Base-by-base conservation (phyloP, 371 early-diverging fungal species). In the Mortierella sp. region DNA sequence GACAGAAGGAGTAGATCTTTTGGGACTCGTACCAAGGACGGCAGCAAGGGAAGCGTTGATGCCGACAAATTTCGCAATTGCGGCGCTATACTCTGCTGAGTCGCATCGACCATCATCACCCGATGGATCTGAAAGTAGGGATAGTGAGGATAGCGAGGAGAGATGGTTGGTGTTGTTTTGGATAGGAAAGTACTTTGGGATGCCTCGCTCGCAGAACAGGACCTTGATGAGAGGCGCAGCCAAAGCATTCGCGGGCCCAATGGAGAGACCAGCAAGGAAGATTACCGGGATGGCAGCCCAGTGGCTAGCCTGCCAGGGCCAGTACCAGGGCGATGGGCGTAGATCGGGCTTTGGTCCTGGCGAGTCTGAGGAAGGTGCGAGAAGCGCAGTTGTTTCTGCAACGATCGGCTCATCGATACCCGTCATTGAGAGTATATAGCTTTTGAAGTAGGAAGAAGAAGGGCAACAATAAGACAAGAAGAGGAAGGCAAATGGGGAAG, bases 151-250 rank as follows among this genome's bases (percentile, higher is more conserved):
- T 30, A 43, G 18, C 11, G 45, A 43, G 11, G 11, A 18, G 11
- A 43, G 45, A 4, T 11, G 18, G 63, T 57, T 61, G 40, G 22
- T 60, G 66, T 37, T 58, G 37, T 47, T 51, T 20, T 67, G 45
- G 62, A 64, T 47, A 54, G 75, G 62, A n/a, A 73, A 58, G 28
- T 39, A 37, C 10, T 24, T 49, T 9, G 78, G 78, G 37, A 78
- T 68, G 40, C 78, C 78, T 47, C 78, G 69, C 14, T 78, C 73
- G 43, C 73, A 77, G 40, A 77, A 77, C 26, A 72, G 54, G 6
- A 26, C 11, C 32, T 73, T 78, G 43, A 70, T 1, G n/a, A 78
- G 22, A 1, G 78, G 70, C 0, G 73, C 12, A 0, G 37, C 18
- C 45, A 78, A 37, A 12, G 66, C 55, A 2, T 43, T 40, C 5